These are phyloP conservation scores for Echinochloa phyllopogon DNA, from an alignment of 176 grass and related monocot genomes.

Conservation along the genomic window DNA sequence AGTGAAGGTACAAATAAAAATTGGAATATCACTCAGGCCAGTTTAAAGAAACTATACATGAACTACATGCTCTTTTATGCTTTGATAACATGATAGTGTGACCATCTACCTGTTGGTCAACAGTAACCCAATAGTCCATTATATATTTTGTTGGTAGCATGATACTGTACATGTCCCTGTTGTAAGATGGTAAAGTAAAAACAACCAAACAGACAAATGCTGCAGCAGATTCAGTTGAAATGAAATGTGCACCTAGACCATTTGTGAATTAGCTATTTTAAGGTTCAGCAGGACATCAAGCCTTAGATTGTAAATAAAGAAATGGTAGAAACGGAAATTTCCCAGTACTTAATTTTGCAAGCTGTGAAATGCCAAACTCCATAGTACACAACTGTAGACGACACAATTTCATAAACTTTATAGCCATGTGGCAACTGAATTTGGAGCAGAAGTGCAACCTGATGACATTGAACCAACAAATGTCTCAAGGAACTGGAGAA, in stretches of 20 bases:
- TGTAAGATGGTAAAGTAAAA: neutral
- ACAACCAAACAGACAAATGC: neutral
- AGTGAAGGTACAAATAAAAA: neutral
- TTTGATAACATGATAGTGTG: neutral
- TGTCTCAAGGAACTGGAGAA: constrained; percentile 95
- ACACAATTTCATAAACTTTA: constrained; percentile 11
- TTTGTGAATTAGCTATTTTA: neutral
- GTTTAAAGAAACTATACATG: neutral
- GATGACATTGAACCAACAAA: constrained; percentile 99
- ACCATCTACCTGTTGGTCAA: neutral
- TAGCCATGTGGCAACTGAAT: constrained; percentile 11
- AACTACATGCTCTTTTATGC: neutral
- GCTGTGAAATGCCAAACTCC: neutral
- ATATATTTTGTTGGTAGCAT: neutral
- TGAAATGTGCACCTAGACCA: neutral
- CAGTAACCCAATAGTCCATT: neutral
- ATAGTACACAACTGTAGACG: neutral
- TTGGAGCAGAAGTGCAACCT: constrained; percentile 58
- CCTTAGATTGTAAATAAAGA: neutral
- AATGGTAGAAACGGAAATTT: neutral
- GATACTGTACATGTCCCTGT: neutral
- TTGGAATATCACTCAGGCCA: neutral
- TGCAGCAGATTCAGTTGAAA: constrained; percentile 3
- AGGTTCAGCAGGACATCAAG: neutral
- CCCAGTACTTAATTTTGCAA: neutral